A percentile compares a stretch with the other conserved stretches of the same genome.
These are phyloP conservation scores for Lobosporangium transversale DNA, from an alignment of 192 early-diverging fungal species.

Conservation along the genomic window DNA sequence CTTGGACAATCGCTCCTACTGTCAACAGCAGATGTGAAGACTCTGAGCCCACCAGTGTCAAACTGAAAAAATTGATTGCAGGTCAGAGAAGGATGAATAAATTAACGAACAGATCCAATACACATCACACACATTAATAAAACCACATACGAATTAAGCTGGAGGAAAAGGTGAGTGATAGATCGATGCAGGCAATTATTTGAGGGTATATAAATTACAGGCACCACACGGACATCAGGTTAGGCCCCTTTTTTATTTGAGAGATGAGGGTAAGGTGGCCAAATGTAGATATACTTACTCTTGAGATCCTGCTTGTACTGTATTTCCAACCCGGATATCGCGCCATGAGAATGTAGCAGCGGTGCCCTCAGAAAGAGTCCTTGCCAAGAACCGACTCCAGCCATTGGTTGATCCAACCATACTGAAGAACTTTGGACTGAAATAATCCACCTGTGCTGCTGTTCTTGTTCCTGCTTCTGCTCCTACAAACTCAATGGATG, in stretches of 20 bases:
- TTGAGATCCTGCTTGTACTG: constrained; percentile 9
- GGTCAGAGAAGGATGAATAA: too few species aligned
- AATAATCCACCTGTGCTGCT: constrained; percentile 5
- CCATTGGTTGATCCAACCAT: constrained; percentile 32
- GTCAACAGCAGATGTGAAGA: constrained; percentile 18
- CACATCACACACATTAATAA: too few species aligned
- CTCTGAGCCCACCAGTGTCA: constrained; percentile 38
- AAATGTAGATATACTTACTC: constrained; percentile 25
- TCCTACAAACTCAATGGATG: background rate
- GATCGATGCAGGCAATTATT: background rate
- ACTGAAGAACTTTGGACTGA: constrained; percentile 22
- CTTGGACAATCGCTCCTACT: constrained; percentile 40
- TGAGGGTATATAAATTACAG: too few species aligned
- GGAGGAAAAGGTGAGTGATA: too few species aligned
- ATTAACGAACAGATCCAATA: too few species aligned
- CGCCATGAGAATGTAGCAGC: constrained; percentile 9
- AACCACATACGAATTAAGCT: too few species aligned
- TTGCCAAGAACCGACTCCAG: constrained; percentile 39
- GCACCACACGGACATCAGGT: too few species aligned
- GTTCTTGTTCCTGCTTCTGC: too few species aligned
- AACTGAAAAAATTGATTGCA: too few species aligned
- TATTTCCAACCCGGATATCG: constrained; percentile 18
- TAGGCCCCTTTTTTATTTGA: background rate
- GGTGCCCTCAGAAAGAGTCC: background rate
- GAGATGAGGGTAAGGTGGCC: background rate